These are phyloP conservation scores for Microcos paniculata DNA, from an alignment of 345 rosid genomes.

Conservation along the genomic window DNA sequence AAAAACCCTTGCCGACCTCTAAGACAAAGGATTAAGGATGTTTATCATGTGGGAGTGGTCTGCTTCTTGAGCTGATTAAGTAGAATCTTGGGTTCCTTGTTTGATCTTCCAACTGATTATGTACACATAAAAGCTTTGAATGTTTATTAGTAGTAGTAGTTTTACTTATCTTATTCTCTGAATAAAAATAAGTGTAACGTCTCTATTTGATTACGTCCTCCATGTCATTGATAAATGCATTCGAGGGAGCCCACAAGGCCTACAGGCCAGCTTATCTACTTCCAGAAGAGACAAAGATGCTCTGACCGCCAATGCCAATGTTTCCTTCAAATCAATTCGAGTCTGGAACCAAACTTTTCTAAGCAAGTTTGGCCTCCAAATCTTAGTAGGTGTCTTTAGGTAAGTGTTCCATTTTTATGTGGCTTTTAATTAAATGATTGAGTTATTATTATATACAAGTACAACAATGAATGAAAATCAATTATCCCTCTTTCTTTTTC, in stretches of 20 bases:
- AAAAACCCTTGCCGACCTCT: neutral
- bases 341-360: neutral
- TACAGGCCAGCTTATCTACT: neutral
- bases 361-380: neutral
- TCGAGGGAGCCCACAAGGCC: neutral
- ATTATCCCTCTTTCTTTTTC: no score
- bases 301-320: neutral
- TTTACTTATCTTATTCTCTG: neutral
- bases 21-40: neutral
- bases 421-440: neutral
- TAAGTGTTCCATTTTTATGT: neutral
- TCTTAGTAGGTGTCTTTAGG: neutral
- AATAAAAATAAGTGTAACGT: neutral
- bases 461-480: no score
- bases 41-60: neutral
- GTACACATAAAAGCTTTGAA: neutral
- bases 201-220: neutral
- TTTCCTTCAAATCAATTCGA: neutral
- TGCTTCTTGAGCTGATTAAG: no score
- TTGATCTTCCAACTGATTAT: conserved; percentile 9
- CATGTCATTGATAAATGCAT: neutral
- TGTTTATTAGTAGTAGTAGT: neutral
- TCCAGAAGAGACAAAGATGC: neutral
- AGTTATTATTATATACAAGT: no score
- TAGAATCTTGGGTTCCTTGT: neutral